Evolutionary conservation across 2,329 filamentous ascomycete genomes (phyloP), one percentile per base, ranked within the genome.

Genomic region (Xylariaceae sp.): DNA sequence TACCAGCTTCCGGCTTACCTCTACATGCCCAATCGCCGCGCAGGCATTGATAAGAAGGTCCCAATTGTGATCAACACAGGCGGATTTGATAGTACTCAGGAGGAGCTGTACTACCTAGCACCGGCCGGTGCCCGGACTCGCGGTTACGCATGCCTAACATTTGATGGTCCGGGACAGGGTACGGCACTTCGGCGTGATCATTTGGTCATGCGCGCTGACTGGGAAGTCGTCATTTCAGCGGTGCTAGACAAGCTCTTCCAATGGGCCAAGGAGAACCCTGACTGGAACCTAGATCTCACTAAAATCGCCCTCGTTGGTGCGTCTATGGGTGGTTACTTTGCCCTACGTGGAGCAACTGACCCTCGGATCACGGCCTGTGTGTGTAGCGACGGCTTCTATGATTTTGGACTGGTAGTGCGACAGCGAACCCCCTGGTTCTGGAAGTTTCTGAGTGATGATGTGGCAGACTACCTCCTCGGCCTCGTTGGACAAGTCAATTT

Each of bases 141-240:
- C 0, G 77, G 77, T 0, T 80, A 79, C 47, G 76, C 76, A 0
- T 69, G 73, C 1, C 47, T 79, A 4, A 76, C 68, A 0, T 77
- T 77, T 32, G 76, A 80, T 2, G 77, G 76, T 0, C 77, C 77
- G 0, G 77, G 76, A 0, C 77, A 80, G 51, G 76, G 77, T 0
- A 59, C 75, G 4, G 53, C 68, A 3, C 64, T 77, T 0, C 63
- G 65, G 1, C 57, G 60, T 0, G 48, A 71, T 23, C 57, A 63
- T 29, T 26, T 71, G 4, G 46, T 33, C 1, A 62, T 76, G 53
- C 65, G 72, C 0, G 70, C 70, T 0, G 73, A 77, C 55, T 76
- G 69, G 64, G 75, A 77, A 36, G 43, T 57, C 0, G 73, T 77
- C 3, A 59, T 59, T 2, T 43, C 48, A 10, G 26, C 46, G 2